A percentile compares a stretch with the other conserved stretches of the same genome.
Conservation (phyloP, 176 grass and related monocot species). For the Aegilops umbellulata region DNA sequence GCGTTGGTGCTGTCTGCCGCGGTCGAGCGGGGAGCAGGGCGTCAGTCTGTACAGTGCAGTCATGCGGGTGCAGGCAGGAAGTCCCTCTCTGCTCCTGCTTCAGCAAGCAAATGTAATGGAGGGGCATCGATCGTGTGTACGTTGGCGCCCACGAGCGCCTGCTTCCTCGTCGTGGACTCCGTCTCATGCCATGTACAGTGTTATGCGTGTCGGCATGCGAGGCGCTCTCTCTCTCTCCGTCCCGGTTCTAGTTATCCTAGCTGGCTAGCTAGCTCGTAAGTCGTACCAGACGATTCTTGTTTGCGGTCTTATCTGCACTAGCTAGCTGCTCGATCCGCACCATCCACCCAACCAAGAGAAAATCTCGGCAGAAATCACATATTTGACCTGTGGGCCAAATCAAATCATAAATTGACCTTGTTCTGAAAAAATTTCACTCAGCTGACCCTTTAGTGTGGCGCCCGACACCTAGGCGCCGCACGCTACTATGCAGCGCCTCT, state of each 20-base stretch:
- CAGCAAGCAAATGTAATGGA: not conserved
- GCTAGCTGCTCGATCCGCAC: not conserved
- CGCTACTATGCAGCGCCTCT: no score
- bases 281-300: not conserved
- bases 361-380: no score
- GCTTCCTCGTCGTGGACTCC: not conserved
- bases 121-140: not conserved
- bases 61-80: not conserved
- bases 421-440: no score
- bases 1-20: not conserved
- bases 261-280: not conserved
- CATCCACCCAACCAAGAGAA: not conserved
- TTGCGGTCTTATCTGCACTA: not conserved
- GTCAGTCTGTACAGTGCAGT: not conserved
- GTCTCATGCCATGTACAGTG: not conserved
- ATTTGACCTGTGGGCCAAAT: no score
- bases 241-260: no score
- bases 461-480: no score
- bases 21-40: no score
- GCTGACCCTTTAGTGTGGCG: no score
- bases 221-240: no score
- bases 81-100: not conserved
- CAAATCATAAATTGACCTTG: no score
- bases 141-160: not conserved
- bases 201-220: not conserved